Conservation (phyloP, 1,284 basidiomycete genomes). For the Rhodotorula sp. region DNA sequence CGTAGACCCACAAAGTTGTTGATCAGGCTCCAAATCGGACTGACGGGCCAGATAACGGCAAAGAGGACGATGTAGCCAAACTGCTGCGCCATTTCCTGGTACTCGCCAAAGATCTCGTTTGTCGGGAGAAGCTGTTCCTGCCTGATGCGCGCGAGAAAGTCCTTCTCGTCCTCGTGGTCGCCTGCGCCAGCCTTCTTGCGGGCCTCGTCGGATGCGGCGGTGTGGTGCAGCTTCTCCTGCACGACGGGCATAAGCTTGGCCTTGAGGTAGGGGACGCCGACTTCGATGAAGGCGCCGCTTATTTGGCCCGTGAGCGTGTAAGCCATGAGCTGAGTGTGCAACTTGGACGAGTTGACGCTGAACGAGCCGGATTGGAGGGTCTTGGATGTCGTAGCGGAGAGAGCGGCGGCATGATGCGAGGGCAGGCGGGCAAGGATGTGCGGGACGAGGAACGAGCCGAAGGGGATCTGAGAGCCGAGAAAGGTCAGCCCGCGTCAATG, state of each 20-base stretch:
- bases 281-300: constrained; percentile 75
- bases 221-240: constrained; percentile 21
- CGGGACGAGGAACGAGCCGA: constrained; percentile 56
- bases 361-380: constrained; percentile 42
- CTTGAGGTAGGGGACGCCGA: constrained; percentile 70
- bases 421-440: constrained; percentile 64
- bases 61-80: constrained; percentile 91
- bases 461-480: constrained; percentile 62
- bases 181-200: constrained; percentile 57
- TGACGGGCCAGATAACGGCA: constrained; percentile 92
- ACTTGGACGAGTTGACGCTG: constrained; percentile 58
- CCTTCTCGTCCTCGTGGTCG: constrained; percentile 60
- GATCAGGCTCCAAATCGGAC: constrained; percentile 61
- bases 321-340: constrained; percentile 92
- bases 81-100: constrained; percentile 50
- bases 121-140: constrained; percentile 75
- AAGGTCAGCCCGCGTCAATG: not conserved
- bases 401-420: constrained; percentile 39
- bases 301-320: constrained; percentile 86
- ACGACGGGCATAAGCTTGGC: constrained; percentile 35
- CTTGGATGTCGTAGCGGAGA: constrained; percentile 24
- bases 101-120: constrained; percentile 57
- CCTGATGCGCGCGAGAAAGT: constrained; percentile 72
- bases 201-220: not conserved
- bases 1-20: constrained; percentile 41